phyloP scores from a whole-genome alignment of 768 basidiomycete genomes.

The Kwoniella botswanensis region DNA sequence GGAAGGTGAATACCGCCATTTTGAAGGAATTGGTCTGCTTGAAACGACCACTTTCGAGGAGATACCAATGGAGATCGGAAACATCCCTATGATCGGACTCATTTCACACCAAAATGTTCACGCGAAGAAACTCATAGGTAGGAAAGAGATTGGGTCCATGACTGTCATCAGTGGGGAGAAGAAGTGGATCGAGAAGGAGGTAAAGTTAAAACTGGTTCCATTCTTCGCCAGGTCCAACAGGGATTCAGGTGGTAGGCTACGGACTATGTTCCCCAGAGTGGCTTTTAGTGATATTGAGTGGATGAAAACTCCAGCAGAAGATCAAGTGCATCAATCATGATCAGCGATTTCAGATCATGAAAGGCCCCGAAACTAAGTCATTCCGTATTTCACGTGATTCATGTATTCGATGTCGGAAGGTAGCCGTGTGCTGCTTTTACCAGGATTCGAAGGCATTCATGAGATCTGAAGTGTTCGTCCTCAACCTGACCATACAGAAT shows the following conservation, averaged over 20 bases:
- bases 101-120: not conserved
- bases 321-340: too few species aligned
- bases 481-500: too few species aligned
- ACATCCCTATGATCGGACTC: not conserved
- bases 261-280: not conserved
- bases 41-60: not conserved
- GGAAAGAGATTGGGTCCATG: not conserved
- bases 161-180: not conserved
- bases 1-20: constrained; percentile 33
- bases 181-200: not conserved
- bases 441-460: too few species aligned
- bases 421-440: too few species aligned
- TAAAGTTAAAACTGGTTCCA: not conserved
- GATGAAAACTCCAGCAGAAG: not conserved
- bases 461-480: too few species aligned
- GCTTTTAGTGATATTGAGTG: not conserved
- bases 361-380: too few species aligned
- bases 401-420: too few species aligned
- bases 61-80: not conserved
- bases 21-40: constrained; percentile 28
- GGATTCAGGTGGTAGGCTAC: not conserved
- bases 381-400: too few species aligned
- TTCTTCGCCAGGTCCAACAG: not conserved
- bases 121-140: not conserved
- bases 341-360: too few species aligned